Evolutionary conservation across 1,139 yeast species (phyloP).

Genomic region (Saccharomyces hybrid): DNA sequence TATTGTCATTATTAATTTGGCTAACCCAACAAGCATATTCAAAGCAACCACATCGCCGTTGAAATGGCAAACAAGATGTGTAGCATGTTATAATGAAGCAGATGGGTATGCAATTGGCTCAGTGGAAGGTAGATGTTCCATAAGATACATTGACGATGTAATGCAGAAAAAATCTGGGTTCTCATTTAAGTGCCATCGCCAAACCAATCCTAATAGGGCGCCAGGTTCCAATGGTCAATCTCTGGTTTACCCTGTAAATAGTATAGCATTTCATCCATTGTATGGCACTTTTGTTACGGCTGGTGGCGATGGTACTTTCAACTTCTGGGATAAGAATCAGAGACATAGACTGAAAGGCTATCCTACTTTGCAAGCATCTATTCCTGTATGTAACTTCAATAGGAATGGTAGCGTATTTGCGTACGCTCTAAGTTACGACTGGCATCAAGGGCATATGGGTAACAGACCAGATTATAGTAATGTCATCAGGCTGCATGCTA

Average conservation of each 20-base stretch:
- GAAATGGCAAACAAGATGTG: constrained; percentile 80
- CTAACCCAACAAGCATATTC: constrained; percentile 77
- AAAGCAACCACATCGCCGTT: constrained; percentile 69
- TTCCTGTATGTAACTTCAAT: constrained; percentile 75
- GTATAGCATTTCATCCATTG: constrained; percentile 78
- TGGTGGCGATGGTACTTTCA: constrained; percentile 89
- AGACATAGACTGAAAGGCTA: constrained; percentile 79
- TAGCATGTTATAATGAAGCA: constrained; percentile 81
- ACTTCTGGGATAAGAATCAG: constrained; percentile 95
- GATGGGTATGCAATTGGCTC: constrained; percentile 91
- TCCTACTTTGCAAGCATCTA: constrained; percentile 63
- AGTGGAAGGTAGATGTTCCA: constrained; percentile 95
- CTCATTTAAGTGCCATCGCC: constrained; percentile 90
- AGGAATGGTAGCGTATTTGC: constrained; percentile 80
- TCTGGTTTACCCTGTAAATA: constrained; percentile 70
- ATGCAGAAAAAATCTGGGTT: constrained; percentile 70
- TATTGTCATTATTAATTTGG: constrained; percentile 65
- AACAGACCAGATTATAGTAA: constrained; percentile 72
- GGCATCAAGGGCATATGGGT: constrained; percentile 83
- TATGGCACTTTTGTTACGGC: constrained; percentile 91
- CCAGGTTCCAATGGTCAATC: constrained; percentile 33
- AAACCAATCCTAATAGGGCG: constrained; percentile 29
- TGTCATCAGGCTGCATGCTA: constrained; percentile 72
- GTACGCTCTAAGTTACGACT: constrained; percentile 87
- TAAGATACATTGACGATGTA: constrained; percentile 81